phyloP scores from a whole-genome alignment of 75 land plant genomes.

The Picea glauca region DNA sequence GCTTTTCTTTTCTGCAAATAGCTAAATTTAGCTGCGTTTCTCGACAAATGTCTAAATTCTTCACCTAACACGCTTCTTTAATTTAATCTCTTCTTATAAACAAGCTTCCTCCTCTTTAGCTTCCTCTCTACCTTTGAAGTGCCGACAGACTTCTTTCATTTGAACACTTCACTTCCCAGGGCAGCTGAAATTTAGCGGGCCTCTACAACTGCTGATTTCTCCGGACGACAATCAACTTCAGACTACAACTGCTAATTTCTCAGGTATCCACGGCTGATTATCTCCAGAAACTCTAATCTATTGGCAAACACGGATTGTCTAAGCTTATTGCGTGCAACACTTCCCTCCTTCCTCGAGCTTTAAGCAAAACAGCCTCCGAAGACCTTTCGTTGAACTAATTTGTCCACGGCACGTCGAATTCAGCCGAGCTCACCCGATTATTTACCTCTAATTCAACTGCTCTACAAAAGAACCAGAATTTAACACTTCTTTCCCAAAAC shows the following conservation, averaged over 20 bases:
- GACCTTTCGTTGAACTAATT: background rate
- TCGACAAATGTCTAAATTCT: background rate
- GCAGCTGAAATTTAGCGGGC: background rate
- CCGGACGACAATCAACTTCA: background rate
- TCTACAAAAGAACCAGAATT: background rate
- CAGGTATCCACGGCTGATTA: background rate
- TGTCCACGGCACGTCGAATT: conserved; percentile 6
- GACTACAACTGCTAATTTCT: background rate
- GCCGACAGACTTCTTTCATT: no score
- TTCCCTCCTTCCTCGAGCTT: background rate
- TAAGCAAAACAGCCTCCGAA: background rate
- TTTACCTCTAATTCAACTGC: background rate
- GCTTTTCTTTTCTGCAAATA: background rate
- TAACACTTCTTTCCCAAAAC: background rate
- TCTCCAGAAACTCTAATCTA: background rate
- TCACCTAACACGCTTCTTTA: background rate
- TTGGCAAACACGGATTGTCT: background rate
- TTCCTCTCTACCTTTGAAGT: background rate
- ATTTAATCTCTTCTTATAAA: background rate
- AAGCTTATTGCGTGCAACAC: background rate
- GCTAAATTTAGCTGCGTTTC: background rate
- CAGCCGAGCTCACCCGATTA: background rate
- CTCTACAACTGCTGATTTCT: conserved; percentile 1
- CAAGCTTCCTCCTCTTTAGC: background rate
- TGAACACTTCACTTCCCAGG: no score